A percentile compares a stretch with the other conserved stretches of the same genome.
Evolutionary conservation across 495 filamentous ascomycete species (phyloP).

Genomic region (Hypoxylon crocopeplum): DNA sequence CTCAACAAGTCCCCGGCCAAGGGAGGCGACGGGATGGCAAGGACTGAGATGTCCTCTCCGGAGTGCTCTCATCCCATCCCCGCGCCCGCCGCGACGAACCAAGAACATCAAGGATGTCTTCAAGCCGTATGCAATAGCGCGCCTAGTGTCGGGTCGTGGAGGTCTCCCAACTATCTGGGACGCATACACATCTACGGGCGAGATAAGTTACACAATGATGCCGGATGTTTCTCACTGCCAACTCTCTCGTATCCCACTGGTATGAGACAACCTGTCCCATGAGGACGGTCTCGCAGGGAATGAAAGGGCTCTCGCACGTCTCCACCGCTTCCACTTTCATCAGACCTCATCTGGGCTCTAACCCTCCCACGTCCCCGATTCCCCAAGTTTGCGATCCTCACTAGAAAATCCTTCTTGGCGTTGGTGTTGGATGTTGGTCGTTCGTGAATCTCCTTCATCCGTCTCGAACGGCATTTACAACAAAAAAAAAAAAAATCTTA

Average conservation of each 20-base stretch:
- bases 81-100: slow-evolving; percentile 2
- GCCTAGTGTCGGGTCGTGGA: slow-evolving; percentile 16
- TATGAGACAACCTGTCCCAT: slow-evolving; percentile 39
- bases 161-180: slow-evolving; percentile 2
- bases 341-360: slow-evolving; percentile 6
- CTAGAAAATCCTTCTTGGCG: slow-evolving; percentile 21
- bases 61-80: neutral
- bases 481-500: slow-evolving; percentile 29
- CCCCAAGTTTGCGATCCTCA: slow-evolving; percentile 13
- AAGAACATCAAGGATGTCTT: slow-evolving; percentile 3
- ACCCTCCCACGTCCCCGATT: slow-evolving; percentile 1
- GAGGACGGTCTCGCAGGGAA: slow-evolving; percentile 34
- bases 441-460: slow-evolving; percentile 18
- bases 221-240: slow-evolving; percentile 31
- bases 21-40: no score
- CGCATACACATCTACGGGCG: neutral
- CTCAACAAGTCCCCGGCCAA: no score
- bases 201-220: slow-evolving; percentile 31
- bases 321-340: slow-evolving; percentile 8
- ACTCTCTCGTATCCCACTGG: slow-evolving; percentile 19
- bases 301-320: slow-evolving; percentile 37
- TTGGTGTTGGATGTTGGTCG: slow-evolving; percentile 19
- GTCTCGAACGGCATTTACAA: slow-evolving; percentile 20
- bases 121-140: neutral
- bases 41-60: no score